These are phyloP conservation scores for Cordyceps javanica DNA, from an alignment of 2,329 filamentous ascomycete genomes.

Conservation along the genomic window DNA sequence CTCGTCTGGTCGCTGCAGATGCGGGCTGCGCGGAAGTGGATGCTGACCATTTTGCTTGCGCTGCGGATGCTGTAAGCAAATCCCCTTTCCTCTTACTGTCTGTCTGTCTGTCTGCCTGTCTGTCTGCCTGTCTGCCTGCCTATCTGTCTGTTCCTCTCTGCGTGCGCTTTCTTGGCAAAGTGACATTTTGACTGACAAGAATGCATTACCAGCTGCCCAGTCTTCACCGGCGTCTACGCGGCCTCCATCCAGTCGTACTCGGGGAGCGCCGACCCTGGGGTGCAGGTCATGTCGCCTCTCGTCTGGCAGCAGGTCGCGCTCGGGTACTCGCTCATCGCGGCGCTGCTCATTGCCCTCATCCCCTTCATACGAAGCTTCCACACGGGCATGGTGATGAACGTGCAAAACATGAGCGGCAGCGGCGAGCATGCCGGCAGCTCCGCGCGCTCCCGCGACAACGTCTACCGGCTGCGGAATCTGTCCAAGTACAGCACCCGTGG, in stretches of 20 bases:
- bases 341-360: conserved; percentile 18
- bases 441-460: conserved; percentile 1
- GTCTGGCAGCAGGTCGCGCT: conserved; percentile 18
- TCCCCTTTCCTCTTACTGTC: no score
- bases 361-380: conserved; percentile 19
- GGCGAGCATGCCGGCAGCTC: conserved; percentile 1
- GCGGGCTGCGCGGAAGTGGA: not conserved
- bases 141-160: no score
- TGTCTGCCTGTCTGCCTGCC: no score
- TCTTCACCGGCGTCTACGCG: conserved; percentile 14
- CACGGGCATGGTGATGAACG: conserved; percentile 13
- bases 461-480: conserved; percentile 5
- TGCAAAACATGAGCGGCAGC: conserved; percentile 3
- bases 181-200: no score
- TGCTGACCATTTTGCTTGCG: conserved; percentile 3
- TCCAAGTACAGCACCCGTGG: not conserved
- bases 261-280: conserved; percentile 11
- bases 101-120: no score
- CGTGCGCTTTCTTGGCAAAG: no score
- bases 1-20: conserved; percentile 12
- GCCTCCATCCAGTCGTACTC: conserved; percentile 11
- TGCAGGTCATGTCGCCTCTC: conserved; percentile 14
- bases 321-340: conserved; percentile 18
- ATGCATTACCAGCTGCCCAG: conserved; percentile 4
- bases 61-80: conserved; percentile 1